Evolutionary conservation across 306 rosid species (phyloP), one percentile per base, ranked within the genome.

Genomic region (Quercus agrifolia): DNA sequence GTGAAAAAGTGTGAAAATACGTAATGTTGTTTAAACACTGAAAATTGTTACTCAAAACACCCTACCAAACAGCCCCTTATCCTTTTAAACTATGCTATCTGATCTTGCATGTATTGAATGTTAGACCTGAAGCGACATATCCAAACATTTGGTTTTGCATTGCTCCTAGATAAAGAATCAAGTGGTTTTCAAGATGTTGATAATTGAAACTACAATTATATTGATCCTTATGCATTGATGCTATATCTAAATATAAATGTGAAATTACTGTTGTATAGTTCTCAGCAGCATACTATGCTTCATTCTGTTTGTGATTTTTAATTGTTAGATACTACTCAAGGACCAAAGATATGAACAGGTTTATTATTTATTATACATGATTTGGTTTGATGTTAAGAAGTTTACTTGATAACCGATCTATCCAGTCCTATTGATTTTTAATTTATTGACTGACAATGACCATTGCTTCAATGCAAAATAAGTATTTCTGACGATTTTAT

Each of bases 401-500:
- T 64, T 30, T 11, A 64, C 31, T 28, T 64, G 66, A 59, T 49
- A 23, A 23, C 17, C 0, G 4, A 5, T 59, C 20, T 20, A 59
- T 13, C 2, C 5, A 1, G 30, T 66, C 12, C 12, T 2, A 18
- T 56, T 44, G 15, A 21, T 71, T 4, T 20, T 79, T 12, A 10
- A 10, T 49, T 49, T 5, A 10, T 49, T 49, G 15, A 49, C 54
- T 49, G 54, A 49, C 54, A 9, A 12, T 49, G 54, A 49, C 1
- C 17, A 2, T 49, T 10, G 15, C 17, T 49, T 49, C 54, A 49
- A 49, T 49, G 15, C 54, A 49, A 49, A 49, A 11, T 57, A 59
- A 46, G 71, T 28, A 20, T 57, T 52, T 73, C 77, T 74, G 78
- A 82, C 68, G 46, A 73, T 58, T 61, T 49, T 67, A 4, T 49